Evolutionary conservation across 2,329 filamentous ascomycete species (phyloP), one percentile per base, ranked within the genome.

Genomic region (Fusarium mundagurra): DNA sequence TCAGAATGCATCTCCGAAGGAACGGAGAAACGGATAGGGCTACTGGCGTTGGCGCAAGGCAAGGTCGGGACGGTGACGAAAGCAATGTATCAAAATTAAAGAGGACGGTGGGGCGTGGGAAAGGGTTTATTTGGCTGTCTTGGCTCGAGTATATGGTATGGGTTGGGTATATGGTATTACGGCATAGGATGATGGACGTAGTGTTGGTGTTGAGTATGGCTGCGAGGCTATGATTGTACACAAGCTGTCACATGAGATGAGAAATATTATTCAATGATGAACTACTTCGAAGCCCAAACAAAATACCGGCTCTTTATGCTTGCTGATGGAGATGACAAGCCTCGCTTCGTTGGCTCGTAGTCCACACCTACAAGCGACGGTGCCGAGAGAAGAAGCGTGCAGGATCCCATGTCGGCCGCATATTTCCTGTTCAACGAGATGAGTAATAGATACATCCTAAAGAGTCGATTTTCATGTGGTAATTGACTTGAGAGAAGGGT

Each of bases 21-120:
- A 68, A 67, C 54, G 59, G 71, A 39, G 59, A 48, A 61, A 67
- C 41, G 36, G 47, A 64, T 51, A 71, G 66, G 63, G 63, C 64
- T 73, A 72, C 53, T 63, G 75, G 76, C 76, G 76, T 78, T 76
- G 76, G 77, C 77, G 77, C 59, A 76, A 69, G 69, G 64, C 64
- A 76, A 72, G 69, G 64, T 55, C 62, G 64, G 76, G 67, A 70
- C 54, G 67, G 58, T 72, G 70, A 76, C 48, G 74, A 74, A 77
- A 72, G 67, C 59, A 69, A 77, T 77, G 76, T 76, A 77, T 74
- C 64, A 76, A 72, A 75, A 76, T 69, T 64, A 63, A 69, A 66
- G 62, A 78, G 54, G 66, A 69, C 58, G 57, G 66, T 60, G 70
- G 66, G 76, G 62, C 66, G 67, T 47, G 66, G 53, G 48, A 73